Evolutionary conservation across 1,284 basidiomycete genomes (phyloP).

Genomic region (Trichosporon coremiiforme): DNA sequence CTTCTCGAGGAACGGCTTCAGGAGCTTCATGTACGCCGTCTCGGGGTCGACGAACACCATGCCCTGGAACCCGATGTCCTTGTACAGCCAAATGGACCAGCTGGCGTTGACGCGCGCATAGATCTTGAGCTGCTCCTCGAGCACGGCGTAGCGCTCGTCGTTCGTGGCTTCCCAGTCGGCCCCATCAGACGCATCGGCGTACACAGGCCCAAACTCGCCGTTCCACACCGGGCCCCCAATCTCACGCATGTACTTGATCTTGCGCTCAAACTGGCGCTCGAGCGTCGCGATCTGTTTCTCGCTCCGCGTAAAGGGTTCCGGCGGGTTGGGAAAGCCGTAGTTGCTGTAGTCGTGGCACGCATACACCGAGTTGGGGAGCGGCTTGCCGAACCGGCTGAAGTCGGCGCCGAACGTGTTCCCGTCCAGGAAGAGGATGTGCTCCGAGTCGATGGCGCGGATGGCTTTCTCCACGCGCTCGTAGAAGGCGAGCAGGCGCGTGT

Average conservation of each 20-base stretch:
- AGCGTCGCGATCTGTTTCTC: slow-evolving; percentile 62
- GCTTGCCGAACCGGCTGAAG: slow-evolving; percentile 66
- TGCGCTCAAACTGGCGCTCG: slow-evolving; percentile 62
- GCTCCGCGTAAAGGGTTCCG: slow-evolving; percentile 57
- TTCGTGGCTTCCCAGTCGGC: slow-evolving; percentile 65
- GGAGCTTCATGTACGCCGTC: slow-evolving; percentile 69
- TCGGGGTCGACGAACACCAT: slow-evolving; percentile 70
- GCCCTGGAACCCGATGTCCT: slow-evolving; percentile 77
- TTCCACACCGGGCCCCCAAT: slow-evolving; percentile 34
- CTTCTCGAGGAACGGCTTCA: slow-evolving; percentile 65
- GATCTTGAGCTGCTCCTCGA: slow-evolving; percentile 70
- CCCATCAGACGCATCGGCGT: slow-evolving; percentile 39
- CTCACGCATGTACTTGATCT: slow-evolving; percentile 52
- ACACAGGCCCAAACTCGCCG: slow-evolving; percentile 63
- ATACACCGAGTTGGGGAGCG: slow-evolving; percentile 55
- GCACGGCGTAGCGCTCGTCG: slow-evolving; percentile 65
- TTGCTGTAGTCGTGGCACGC: slow-evolving; percentile 72
- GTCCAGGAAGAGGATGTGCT: slow-evolving; percentile 61
- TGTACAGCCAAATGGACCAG: slow-evolving; percentile 85
- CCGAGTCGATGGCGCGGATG: slow-evolving; percentile 65
- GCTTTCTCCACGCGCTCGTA: slow-evolving; percentile 67
- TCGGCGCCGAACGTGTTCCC: slow-evolving; percentile 74
- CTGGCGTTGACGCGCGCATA: slow-evolving; percentile 64
- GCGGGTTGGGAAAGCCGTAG: slow-evolving; percentile 67
- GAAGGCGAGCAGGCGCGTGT: slow-evolving; percentile 61